Base-by-base conservation (phyloP, 257 asterid genomes). In the Solanum pinnatisectum region DNA sequence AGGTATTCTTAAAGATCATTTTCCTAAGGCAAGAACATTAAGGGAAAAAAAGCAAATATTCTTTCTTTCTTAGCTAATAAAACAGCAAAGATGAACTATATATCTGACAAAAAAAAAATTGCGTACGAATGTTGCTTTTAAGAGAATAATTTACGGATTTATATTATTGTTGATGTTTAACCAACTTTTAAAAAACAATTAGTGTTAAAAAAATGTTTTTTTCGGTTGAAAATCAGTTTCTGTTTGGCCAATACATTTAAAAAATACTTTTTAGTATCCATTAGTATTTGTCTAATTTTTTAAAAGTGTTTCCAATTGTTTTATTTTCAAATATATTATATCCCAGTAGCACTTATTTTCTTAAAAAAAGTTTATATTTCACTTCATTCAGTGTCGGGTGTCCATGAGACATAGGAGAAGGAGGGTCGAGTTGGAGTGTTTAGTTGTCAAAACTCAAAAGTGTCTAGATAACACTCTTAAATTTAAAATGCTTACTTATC, bases 11-110 rank as follows among this genome's bases (percentile, higher is more conserved):
- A 77, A 40, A 30, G 76, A 68, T n/a, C 11, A n/a, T 39, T n/a
- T 77, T 77, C 59, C 84, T 12, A n/a, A 77, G 35, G 84, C 84
- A 77, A 77, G 12, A 39, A 39, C 83, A 76, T 37, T 23, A 37
- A 76, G 83, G 52, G 18, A 14, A 25, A 42, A 40, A 42, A 23
- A n/a, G 84, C n/a, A 78, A 35, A 78, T 42, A 78, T 78, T 78
- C 9, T 49, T 49, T 49, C 22, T 49, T 49, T 49, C 23, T 49
- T 49, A 5, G 22, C 60, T 78, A 42, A 78, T 44, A 78, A 5
- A 56, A 73, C 36, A 73, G 30, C 82, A 35, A 30, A 73, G 44
- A 73, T 36, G 30, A 73, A 5, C 30, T 35, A 5, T 72, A 15
- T 2, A 72, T 33, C 7, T 12, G 25, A 71, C 78, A 16, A 71